phyloP scores from a whole-genome alignment of 2,329 filamentous ascomycete genomes.

The Fonsecaea pugnacius region DNA sequence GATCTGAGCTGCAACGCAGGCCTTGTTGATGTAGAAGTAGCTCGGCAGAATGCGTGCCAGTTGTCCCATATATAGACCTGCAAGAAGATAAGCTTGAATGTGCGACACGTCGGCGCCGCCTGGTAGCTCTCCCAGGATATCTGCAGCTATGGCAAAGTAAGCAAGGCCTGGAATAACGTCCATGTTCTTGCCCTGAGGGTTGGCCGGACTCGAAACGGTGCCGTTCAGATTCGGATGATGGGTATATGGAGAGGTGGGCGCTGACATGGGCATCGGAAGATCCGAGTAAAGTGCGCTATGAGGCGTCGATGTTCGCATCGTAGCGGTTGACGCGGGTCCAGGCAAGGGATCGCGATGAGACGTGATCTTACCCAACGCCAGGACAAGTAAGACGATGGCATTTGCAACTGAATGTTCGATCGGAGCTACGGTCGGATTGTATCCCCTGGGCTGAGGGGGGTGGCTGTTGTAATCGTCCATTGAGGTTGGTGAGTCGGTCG shows the following conservation, averaged over 20 bases:
- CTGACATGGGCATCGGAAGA: conserved; percentile 36
- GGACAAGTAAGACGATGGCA: conserved; percentile 77
- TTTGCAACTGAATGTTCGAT: conserved; percentile 70
- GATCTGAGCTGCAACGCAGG: conserved; percentile 66
- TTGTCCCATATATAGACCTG: conserved; percentile 87
- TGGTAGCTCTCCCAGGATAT: conserved; percentile 80
- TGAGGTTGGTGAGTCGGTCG: conserved; percentile 31
- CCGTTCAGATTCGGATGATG: conserved; percentile 31
- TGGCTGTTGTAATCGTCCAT: conserved; percentile 24
- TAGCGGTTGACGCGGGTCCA: conserved; percentile 46
- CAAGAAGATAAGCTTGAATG: conserved; percentile 82
- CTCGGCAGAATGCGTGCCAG: conserved; percentile 85
- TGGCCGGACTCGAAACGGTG: conserved; percentile 26
- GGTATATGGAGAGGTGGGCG: conserved; percentile 34
- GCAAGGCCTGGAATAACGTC: conserved; percentile 87
- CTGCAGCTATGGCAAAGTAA: conserved; percentile 83
- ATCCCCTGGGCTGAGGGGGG: conserved; percentile 36
- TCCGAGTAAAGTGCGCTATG: conserved; percentile 36
- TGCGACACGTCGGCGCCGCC: conserved; percentile 80
- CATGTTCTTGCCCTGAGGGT: conserved; percentile 66
- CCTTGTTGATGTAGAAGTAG: conserved; percentile 69
- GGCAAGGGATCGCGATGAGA: conserved; percentile 57
- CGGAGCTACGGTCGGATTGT: conserved; percentile 11
- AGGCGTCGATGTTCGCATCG: conserved; percentile 40
- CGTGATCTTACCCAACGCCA: conserved; percentile 87